Base-by-base conservation (phyloP, 2,329 filamentous ascomycete genomes). In the Colletotrichum plurivorum region DNA sequence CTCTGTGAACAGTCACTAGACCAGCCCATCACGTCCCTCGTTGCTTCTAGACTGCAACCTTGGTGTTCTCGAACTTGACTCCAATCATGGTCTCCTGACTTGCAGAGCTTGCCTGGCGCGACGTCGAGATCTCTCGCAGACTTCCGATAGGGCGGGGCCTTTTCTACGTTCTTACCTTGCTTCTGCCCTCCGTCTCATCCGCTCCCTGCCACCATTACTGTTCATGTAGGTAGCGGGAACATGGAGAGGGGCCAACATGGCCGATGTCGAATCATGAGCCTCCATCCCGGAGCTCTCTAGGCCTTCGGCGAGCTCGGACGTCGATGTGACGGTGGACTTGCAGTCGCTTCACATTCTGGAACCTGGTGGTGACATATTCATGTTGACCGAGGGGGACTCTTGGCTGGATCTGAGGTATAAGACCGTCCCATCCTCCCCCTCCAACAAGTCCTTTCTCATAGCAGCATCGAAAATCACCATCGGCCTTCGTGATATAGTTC, bases 81-180 rank as follows among this genome's bases (percentile, higher is more conserved):
- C 55, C 55, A 60, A n/a, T 27, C 10, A 56, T 55, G 43, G 55
- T 60, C 66, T 66, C 55, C 66, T 69, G 66, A 69, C 55, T 18
- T 25, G 15, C 51, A 51, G 58, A 43, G 25, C 36, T 62, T 45
- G 48, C 18, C 39, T 10, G 13, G 15, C 27, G 12, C 41, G 52
- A 12, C 41, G 43, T 43, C 52, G 39, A 25, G 27, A 16, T 8
- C 41, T 56, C 59, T 43, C 9, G 45, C 36, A 18, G 15, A 27
- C 20, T 60, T 51, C 41, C 27, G 41, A 68, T 20, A 18, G 6
- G n/a, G 25, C 12, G 15, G 6, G n/a, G 25, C 12, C 39, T 46
- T 15, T 55, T 66, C 49, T 20, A 43, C n/a, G 16, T 16, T 46
- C 27, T 36, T 22, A 56, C 43, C 22, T 41, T 41, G 49, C 62